Evolutionary conservation across 805 yeast species (phyloP), one percentile per base, ranked within the genome.

Genomic region (Barnettozyma californica): DNA sequence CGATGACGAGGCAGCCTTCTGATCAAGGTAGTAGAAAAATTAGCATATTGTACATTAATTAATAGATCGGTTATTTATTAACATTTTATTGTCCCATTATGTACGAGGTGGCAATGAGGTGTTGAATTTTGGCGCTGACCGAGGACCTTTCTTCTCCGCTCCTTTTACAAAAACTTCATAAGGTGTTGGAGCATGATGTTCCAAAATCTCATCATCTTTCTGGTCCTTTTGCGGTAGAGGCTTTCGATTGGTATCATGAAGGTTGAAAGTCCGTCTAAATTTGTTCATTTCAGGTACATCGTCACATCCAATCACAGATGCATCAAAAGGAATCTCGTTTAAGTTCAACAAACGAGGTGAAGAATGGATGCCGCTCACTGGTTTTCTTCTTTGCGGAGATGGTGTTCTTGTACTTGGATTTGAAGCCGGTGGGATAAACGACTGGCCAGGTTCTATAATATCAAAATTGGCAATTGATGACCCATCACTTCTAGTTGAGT

Each of bases 1-100:
- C n/a, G 56, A 66, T 29, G 84, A 78, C 48, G 83, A 78, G 59
- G 83, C 84, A n/a, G 84, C 81, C 3, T 79, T 79, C 56, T 80
- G 65, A 62, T 40, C 33, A 13, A 11, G 33, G n/a, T 29, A n/a
- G n/a, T n/a, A n/a, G 6, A 29, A 29, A 29, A 29, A n/a, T n/a
- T n/a, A 29, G 16, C 33, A 29, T 14, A 14, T 8, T 29, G 33
- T 29, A 13, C 33, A 29, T 13, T 29, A 13, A 29, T 14, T 29
- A 29, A 29, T 29, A 29, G 16, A 29, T 29, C 33, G 33, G 18
- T 36, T 21, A 44, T 33, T 38, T 41, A 37, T 41, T 16, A 27
- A 20, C 14, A 34, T 23, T 35, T 3, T 34, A 23, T 13, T 18
- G 21, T 31, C 41, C 31, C 23, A 31, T 16, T 34, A 34, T 18